phyloP scores from a whole-genome alignment of 768 basidiomycete genomes.

The Serendipita sp. region DNA sequence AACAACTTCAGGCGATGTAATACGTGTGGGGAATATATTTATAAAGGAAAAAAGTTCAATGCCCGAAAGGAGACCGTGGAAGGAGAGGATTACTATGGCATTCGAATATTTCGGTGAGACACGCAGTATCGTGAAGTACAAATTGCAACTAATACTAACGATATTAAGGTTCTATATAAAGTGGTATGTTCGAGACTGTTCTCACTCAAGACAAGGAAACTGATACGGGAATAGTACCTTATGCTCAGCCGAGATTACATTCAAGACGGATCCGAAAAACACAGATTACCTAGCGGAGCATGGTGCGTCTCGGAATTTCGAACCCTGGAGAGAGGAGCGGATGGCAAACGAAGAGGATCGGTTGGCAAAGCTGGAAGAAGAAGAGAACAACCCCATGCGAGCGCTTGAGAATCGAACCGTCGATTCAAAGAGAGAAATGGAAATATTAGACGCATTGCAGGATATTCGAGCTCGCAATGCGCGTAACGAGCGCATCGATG shows the following conservation, averaged over 20 bases:
- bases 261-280: slow-evolving; percentile 98
- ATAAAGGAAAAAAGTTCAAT: slow-evolving; percentile 99
- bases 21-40: slow-evolving; percentile 96
- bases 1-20: slow-evolving; percentile 55
- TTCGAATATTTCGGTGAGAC: slow-evolving; percentile 67
- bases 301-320: slow-evolving; percentile 94
- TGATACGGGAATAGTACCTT: slow-evolving; percentile 45
- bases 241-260: slow-evolving; percentile 96
- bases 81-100: slow-evolving; percentile 94
- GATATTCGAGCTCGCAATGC: slow-evolving; percentile 80
- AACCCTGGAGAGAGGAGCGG: slow-evolving; percentile 83
- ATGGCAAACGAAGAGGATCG: slow-evolving; percentile 64
- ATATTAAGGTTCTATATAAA: slow-evolving; percentile 60
- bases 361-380: slow-evolving; percentile 72
- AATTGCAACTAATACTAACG: neutral
- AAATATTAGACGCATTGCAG: slow-evolving; percentile 87
- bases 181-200: slow-evolving; percentile 57
- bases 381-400: slow-evolving; percentile 96
- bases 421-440: slow-evolving; percentile 96
- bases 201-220: neutral
- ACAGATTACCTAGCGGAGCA: slow-evolving; percentile 90
- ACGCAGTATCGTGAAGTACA: neutral
- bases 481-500: slow-evolving; percentile 73
- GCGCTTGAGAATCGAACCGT: slow-evolving; percentile 82
- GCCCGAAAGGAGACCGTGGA: slow-evolving; percentile 97